Evolutionary conservation across 805 yeast genomes (phyloP).

Genomic region (Diddensiella transvaalensis): DNA sequence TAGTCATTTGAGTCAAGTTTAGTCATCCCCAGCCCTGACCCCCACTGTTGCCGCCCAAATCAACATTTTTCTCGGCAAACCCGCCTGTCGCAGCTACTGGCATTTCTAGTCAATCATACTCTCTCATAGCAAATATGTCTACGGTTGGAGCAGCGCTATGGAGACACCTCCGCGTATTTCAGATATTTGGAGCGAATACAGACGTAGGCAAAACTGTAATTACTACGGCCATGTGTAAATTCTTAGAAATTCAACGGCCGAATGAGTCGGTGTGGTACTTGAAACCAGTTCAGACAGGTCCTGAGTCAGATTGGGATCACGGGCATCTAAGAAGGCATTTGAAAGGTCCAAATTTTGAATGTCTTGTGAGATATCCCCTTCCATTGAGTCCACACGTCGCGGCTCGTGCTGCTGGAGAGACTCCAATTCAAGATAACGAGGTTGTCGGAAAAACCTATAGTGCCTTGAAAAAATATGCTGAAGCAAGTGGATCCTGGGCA

Average conservation of each 20-base stretch:
- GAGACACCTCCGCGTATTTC: slow-evolving; percentile 13
- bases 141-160: slow-evolving; percentile 6
- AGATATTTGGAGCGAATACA: slow-evolving; percentile 27
- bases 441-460: not conserved
- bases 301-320: slow-evolving; percentile 20
- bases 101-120: too few species aligned
- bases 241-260: not conserved
- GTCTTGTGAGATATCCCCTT: slow-evolving; percentile 15
- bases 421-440: slow-evolving; percentile 3
- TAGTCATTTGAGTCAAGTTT: slow-evolving; percentile 3
- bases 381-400: slow-evolving; percentile 27
- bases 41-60: too few species aligned
- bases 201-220: slow-evolving; percentile 28
- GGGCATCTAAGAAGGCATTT: slow-evolving; percentile 16
- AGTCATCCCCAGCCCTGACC: not conserved
- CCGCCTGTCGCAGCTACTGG: too few species aligned
- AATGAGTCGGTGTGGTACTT: slow-evolving; percentile 16
- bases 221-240: slow-evolving; percentile 19
- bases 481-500: slow-evolving; percentile 11
- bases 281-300: slow-evolving; percentile 28
- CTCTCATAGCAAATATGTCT: too few species aligned
- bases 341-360: slow-evolving; percentile 10
- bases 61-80: too few species aligned
- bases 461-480: slow-evolving; percentile 1
- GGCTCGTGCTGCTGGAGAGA: slow-evolving; percentile 1